Base-by-base conservation (phyloP, 176 grass and related monocot species). In the Eleusine coracana region DNA sequence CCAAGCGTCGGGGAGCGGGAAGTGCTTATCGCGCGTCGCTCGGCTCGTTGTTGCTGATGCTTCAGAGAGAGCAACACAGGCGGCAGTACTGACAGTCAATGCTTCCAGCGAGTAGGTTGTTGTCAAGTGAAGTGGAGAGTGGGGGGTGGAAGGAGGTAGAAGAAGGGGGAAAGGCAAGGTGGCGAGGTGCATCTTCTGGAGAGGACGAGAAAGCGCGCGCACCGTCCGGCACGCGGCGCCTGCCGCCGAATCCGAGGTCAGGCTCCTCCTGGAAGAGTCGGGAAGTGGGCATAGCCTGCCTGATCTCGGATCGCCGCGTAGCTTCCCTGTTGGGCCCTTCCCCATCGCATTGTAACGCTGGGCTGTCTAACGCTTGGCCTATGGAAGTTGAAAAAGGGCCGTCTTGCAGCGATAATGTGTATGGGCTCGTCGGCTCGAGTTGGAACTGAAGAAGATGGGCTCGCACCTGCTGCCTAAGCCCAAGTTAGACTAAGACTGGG, bases 211-310 rank as follows among this genome's bases (percentile, higher is more conserved):
- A n/a, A 69, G 50, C 36, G 65, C 78, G 1, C 29, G 34, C 45
- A 52, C 27, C 8, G 21, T 60, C 59, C 23, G 59, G 63, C 77
- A 52, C 64, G 76, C 76, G 76, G 76, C 80, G 48, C 73, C 6
- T 56, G 74, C 36, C 77, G 76, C 76, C 34, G 5, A 29, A 13
- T 3, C 40, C 49, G 66, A 58, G 78, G 34, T 81, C 65, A 36
- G n/a, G 64, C 18, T 68, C 45, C 1, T 69, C 68, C 29, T 80
- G 41, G 88, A 90, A 86, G 88, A 25, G 74, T 90, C 88, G 28
- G 7, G 83, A 90, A 82, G 48, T 2, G 10, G 3, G 50, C 50
- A 17, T 17, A 17, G 14, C 50, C 54, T 58, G 14, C 50, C 54
- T 58, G 54, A 20, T 34, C 31, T 34, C 31, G 31, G 31, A 34